These are phyloP conservation scores for Dictyostelium firmibasis DNA, from an alignment of 78 protist species.

Conservation along the genomic window DNA sequence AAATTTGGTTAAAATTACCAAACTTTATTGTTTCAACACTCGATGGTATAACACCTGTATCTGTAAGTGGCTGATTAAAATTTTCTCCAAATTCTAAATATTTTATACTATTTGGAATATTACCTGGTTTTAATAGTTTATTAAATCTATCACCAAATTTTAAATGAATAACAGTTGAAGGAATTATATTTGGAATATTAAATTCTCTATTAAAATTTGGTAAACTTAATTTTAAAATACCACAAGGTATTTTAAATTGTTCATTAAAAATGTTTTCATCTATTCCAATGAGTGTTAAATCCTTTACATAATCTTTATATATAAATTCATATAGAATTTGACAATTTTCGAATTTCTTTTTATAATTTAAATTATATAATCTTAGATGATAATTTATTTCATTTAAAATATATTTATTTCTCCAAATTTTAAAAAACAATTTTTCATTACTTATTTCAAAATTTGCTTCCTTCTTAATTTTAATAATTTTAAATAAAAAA, in stretches of 20 bases:
- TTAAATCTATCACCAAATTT: neutral
- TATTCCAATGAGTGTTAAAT: neutral
- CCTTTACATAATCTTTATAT: neutral
- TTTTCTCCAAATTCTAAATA: neutral
- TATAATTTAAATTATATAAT: too few relatives aligned
- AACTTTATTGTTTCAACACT: neutral
- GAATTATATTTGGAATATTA: neutral
- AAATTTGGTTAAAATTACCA: neutral
- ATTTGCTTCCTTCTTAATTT: neutral
- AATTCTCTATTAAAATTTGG: neutral
- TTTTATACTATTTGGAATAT: neutral
- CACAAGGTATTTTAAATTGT: neutral
- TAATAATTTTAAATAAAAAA: too few relatives aligned
- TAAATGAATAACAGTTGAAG: neutral
- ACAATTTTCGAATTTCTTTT: neutral
- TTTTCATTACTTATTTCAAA: neutral
- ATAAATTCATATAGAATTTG: neutral
- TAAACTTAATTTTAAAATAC: neutral
- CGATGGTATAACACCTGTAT: neutral
- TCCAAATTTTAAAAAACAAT: neutral
- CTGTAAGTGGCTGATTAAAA: neutral
- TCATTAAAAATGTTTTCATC: neutral
- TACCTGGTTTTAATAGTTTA: neutral
- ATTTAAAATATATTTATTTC: neutral
- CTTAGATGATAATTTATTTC: neutral